Percentiles rank a stretch among this genome's conserved stretches.
Conservation (phyloP, 345 rosid genomes). For the Populus deltoides region DNA sequence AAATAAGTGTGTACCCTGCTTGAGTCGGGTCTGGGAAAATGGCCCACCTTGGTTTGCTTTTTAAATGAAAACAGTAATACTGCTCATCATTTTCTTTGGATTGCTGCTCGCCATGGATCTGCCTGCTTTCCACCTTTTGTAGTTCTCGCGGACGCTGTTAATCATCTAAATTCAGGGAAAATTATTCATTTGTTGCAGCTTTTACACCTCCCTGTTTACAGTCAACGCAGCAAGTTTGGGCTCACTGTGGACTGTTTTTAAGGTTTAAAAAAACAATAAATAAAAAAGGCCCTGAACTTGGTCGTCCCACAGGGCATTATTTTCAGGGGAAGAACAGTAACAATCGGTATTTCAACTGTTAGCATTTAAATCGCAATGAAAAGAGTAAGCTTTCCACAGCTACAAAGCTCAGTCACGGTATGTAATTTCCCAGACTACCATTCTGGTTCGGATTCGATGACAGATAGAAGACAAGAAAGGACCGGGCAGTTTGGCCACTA, state of each 20-base stretch:
- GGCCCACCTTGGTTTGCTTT: slow-evolving; percentile 26
- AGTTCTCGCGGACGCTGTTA: slow-evolving; percentile 7
- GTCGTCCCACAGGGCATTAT: neutral
- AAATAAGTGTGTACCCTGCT: neutral
- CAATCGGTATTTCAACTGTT: neutral
- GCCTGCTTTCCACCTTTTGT: slow-evolving; percentile 3
- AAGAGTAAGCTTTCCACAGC: too few species aligned
- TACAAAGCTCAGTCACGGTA: neutral
- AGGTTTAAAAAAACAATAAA: neutral
- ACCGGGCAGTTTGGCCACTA: neutral
- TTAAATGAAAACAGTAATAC: slow-evolving; percentile 19
- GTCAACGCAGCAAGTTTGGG: slow-evolving; percentile 8
- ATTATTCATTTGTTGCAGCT: slow-evolving; percentile 25
- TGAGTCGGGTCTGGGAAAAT: neutral
- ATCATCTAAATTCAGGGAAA: slow-evolving; percentile 7
- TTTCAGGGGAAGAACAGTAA: neutral
- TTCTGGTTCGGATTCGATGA: neutral
- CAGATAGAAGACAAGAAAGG: neutral
- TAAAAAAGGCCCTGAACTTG: neutral
- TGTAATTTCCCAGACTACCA: too few species aligned
- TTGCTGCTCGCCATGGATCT: slow-evolving; percentile 24
- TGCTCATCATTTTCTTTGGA: slow-evolving; percentile 35
- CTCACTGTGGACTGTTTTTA: neutral
- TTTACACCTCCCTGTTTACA: slow-evolving; percentile 20
- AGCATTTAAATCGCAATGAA: too few species aligned